A percentile compares a stretch with the other conserved stretches of the same genome.
Evolutionary conservation across 1,284 basidiomycete species (phyloP).

Genomic region (Mycosarcoma maydis): DNA sequence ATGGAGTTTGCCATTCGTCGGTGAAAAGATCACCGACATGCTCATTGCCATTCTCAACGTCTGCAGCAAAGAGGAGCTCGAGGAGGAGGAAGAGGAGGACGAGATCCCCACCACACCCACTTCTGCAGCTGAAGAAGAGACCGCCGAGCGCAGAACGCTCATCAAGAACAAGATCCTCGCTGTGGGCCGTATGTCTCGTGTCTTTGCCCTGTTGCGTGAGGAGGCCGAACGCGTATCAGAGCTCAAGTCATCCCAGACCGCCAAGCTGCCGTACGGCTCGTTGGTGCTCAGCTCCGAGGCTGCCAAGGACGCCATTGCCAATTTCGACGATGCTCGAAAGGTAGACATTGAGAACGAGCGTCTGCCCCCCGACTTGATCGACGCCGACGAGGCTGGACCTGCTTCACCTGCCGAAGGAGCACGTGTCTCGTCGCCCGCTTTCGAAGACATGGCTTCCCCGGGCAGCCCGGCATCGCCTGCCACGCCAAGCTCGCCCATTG

Average conservation of each 20-base stretch:
- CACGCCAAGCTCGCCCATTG: slow-evolving; percentile 48
- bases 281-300: slow-evolving; percentile 91
- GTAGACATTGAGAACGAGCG: slow-evolving; percentile 97
- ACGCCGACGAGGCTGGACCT: slow-evolving; percentile 80
- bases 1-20: slow-evolving; percentile 98
- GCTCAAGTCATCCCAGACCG: slow-evolving; percentile 86
- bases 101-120: slow-evolving; percentile 52
- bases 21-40: slow-evolving; percentile 98
- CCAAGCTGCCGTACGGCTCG: slow-evolving; percentile 83
- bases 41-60: slow-evolving; percentile 91
- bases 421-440: slow-evolving; percentile 69
- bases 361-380: slow-evolving; percentile 87
- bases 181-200: slow-evolving; percentile 93
- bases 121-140: slow-evolving; percentile 70
- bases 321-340: slow-evolving; percentile 95
- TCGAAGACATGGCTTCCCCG: slow-evolving; percentile 38
- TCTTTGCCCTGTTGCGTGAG: slow-evolving; percentile 97
- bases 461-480: slow-evolving; percentile 39
- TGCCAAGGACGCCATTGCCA: slow-evolving; percentile 92
- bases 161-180: slow-evolving; percentile 99
- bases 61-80: slow-evolving; percentile 92
- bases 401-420: slow-evolving; percentile 71
- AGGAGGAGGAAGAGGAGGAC: slow-evolving; percentile 80
- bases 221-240: slow-evolving; percentile 98
- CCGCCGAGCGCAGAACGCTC: slow-evolving; percentile 78